Conservation (phyloP, 176 grass and related monocot species). For the Paspalum vaginatum region DNA sequence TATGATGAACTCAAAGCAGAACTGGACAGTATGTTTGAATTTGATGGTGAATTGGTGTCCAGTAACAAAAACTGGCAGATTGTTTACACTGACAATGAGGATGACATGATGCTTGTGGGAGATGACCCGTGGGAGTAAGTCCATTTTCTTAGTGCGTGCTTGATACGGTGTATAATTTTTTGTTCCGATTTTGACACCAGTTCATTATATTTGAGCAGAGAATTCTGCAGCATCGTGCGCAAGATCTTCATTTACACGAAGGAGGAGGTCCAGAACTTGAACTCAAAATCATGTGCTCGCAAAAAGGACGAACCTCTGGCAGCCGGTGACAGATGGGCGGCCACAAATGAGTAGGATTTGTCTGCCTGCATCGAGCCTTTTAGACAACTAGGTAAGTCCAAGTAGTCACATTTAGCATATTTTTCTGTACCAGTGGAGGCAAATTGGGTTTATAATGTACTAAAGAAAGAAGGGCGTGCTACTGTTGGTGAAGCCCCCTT, state of each 20-base stretch:
- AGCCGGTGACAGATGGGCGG: constrained; percentile 40
- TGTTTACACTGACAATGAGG: constrained; percentile 92
- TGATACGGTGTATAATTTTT: background rate
- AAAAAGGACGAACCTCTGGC: constrained; percentile 48
- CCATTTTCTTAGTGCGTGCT: background rate
- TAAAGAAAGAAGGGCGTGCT: background rate
- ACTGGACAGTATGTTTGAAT: constrained; percentile 94
- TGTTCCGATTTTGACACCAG: background rate
- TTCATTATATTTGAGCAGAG: constrained; percentile 50
- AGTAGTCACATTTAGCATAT: background rate
- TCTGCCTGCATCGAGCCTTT: background rate
- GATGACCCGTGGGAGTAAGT: constrained; percentile 98
- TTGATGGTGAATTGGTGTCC: constrained; percentile 64
- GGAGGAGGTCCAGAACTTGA: constrained; percentile 93
- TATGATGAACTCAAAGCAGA: constrained; percentile 74
- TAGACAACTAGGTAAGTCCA: constrained; percentile 48
- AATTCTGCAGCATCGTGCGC: constrained; percentile 78
- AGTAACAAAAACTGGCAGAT: constrained; percentile 75
- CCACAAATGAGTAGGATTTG: constrained; percentile 46
- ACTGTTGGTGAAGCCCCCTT: background rate
- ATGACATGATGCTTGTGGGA: constrained; percentile 99
- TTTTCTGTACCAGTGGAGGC: background rate
- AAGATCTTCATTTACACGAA: constrained; percentile 92
- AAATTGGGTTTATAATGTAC: background rate
- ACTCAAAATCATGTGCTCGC: constrained; percentile 56